Evolutionary conservation across 176 grass and related monocot species (phyloP), one percentile per base, ranked within the genome.

Genomic region (Poa annua): DNA sequence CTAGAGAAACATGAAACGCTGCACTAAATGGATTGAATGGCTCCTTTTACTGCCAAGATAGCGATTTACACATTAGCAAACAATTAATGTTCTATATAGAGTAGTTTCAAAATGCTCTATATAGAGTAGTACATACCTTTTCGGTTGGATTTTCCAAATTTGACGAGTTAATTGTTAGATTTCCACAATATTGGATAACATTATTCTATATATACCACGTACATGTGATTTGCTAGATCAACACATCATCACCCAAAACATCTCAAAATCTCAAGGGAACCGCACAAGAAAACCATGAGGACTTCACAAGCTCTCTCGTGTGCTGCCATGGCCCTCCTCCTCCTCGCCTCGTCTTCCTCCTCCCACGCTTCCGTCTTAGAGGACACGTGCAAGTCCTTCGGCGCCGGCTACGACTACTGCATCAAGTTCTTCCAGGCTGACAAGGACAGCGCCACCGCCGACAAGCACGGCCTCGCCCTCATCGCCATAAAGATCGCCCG

Each of bases 311-410:
- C 50, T 44, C 14, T 87, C 47, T 73, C 22, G 32, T 15, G 20
- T 54, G 7, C 24, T 22, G 44, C 15, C 25, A 48, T 86, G 20
- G 12, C 84, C 8, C 35, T 93, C 67, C 20, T 81, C 48, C 8
- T 75, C 63, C 3, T 85, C 6, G 25, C 84, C 12, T 29, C 44
- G 11, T 10, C 22, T 6, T 72, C 44, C 41, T 61, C 44, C 39
- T 61, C 21, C 42, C 29, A 26, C 7, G 83, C 85, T 6, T 84
- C 83, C 15, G 77, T 81, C 11, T 12, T 94, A 26, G 57, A 94
- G 14, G 88, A 91, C 41, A 69, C 88, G 39, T 97, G 95, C 82
- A 91, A 84, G 86, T 20, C 78, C 41, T 41, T 92, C 22, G 72
- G 52, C 7, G 68, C 49, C 49, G 57, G 38, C 17, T 87, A 92